phyloP scores from a whole-genome alignment of 2,329 filamentous ascomycete species.

The Exophiala dermatitidis region DNA sequence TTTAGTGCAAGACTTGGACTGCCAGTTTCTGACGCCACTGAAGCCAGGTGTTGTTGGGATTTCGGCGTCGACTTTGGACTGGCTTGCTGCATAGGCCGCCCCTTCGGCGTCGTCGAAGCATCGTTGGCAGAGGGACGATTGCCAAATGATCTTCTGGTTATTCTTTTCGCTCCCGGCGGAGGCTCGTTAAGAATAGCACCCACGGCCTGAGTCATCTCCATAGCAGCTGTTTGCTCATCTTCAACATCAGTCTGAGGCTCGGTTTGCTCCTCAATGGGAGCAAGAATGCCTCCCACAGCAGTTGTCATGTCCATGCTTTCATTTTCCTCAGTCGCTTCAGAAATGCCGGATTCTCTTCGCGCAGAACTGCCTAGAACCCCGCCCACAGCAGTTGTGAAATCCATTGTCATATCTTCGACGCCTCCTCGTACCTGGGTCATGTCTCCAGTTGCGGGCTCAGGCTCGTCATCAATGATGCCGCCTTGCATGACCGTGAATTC shows the following conservation, averaged over 20 bases:
- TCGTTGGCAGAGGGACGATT: background rate
- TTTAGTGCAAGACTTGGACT: slow-evolving; percentile 53
- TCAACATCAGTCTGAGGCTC: slow-evolving; percentile 33
- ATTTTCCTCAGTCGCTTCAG: slow-evolving; percentile 31
- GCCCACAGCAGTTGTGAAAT: slow-evolving; percentile 40
- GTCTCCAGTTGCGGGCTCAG: slow-evolving; percentile 27
- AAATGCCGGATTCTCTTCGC: slow-evolving; percentile 6
- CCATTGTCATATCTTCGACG: slow-evolving; percentile 43
- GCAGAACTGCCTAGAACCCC: slow-evolving; percentile 30
- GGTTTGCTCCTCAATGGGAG: slow-evolving; percentile 35
- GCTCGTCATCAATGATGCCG: slow-evolving; percentile 36
- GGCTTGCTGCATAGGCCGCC: slow-evolving; percentile 20
- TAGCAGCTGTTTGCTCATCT: slow-evolving; percentile 49
- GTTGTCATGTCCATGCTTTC: slow-evolving; percentile 56
- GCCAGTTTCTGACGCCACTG: slow-evolving; percentile 42
- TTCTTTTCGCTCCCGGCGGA: background rate
- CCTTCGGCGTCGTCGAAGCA: slow-evolving; percentile 27
- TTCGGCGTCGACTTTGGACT: slow-evolving; percentile 19
- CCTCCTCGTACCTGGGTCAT: slow-evolving; percentile 38
- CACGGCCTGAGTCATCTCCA: slow-evolving; percentile 61
- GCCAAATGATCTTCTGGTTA: slow-evolving; percentile 1
- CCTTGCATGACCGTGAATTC: slow-evolving; percentile 52
- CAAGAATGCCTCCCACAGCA: slow-evolving; percentile 41
- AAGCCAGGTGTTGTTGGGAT: slow-evolving; percentile 28
- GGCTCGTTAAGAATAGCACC: slow-evolving; percentile 51